phyloP scores from a whole-genome alignment of 345 rosid genomes.

The Aurinia saxatilis region DNA sequence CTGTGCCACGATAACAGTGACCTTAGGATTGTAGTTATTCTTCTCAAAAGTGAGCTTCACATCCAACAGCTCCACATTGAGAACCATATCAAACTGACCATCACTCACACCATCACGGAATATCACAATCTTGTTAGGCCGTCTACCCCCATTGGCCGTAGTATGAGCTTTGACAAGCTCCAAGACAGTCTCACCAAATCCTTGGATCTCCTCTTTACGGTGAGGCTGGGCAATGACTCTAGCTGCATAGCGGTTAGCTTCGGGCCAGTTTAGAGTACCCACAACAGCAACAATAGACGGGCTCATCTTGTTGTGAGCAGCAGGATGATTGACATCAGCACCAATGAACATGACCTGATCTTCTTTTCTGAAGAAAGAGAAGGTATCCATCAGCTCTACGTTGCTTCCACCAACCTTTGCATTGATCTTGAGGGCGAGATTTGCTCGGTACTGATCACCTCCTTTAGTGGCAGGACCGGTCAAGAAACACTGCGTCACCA shows the following conservation, averaged over 20 bases:
- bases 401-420: conserved; percentile 98
- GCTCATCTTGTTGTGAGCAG: conserved; percentile 38
- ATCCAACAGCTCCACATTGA: conserved; percentile 58
- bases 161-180: conserved; percentile 53
- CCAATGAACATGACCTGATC: conserved; percentile 77
- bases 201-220: conserved; percentile 56
- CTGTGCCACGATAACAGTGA: conserved; percentile 69
- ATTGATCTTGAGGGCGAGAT: conserved; percentile 79
- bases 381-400: conserved; percentile 49
- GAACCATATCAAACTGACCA: conserved; percentile 87
- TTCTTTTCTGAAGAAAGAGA: conserved; percentile 38
- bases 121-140: conserved; percentile 58
- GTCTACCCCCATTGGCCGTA: conserved; percentile 35
- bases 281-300: conserved; percentile 90
- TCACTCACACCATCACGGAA: conserved; percentile 92
- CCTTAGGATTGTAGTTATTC: conserved; percentile 43
- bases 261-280: conserved; percentile 83
- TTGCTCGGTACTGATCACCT: conserved; percentile 60
- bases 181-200: conserved; percentile 58
- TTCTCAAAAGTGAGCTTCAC: conserved; percentile 38
- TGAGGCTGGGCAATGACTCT: conserved; percentile 56
- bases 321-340: conserved; percentile 93
- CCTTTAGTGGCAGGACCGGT: conserved; percentile 32
- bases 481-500: conserved; percentile 85
- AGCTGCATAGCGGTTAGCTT: conserved; percentile 73